phyloP scores from a whole-genome alignment of 2,329 filamentous ascomycete species.

The Colletotrichum liriopes region DNA sequence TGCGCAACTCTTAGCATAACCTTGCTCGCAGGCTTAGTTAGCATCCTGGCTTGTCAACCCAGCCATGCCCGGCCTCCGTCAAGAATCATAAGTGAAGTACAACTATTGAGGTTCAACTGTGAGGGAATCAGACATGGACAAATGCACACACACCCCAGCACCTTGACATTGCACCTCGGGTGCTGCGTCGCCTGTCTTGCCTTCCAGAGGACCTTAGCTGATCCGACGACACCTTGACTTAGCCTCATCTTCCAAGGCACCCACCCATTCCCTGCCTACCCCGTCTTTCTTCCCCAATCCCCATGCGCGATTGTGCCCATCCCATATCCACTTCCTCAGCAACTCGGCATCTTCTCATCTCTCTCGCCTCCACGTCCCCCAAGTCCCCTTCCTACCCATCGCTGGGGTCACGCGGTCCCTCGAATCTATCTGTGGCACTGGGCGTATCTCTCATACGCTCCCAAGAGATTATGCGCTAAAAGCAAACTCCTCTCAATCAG shows the following conservation, averaged over 20 bases:
- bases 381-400: conserved; percentile 15
- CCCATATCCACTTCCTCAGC: conserved; percentile 24
- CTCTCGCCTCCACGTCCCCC: conserved; percentile 25
- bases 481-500: conserved; percentile 25
- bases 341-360: conserved; percentile 32
- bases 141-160: background rate
- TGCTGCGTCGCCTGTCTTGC: background rate
- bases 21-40: background rate
- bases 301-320: conserved; percentile 29
- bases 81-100: background rate
- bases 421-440: conserved; percentile 42
- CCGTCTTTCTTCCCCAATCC: conserved; percentile 33
- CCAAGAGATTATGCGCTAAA: conserved; percentile 40
- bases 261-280: conserved; percentile 12
- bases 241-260: conserved; percentile 31
- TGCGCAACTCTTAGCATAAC: background rate
- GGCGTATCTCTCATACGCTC: conserved; percentile 32
- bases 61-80: background rate
- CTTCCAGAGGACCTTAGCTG: conserved; percentile 3
- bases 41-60: background rate
- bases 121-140: background rate
- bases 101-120: background rate
- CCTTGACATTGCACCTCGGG: background rate
- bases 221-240: conserved; percentile 27
- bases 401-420: conserved; percentile 41